Percentiles rank a stretch among this genome's conserved stretches.
phyloP scores from a whole-genome alignment of 495 filamentous ascomycete genomes.

The Mytilinidion resinicola region DNA sequence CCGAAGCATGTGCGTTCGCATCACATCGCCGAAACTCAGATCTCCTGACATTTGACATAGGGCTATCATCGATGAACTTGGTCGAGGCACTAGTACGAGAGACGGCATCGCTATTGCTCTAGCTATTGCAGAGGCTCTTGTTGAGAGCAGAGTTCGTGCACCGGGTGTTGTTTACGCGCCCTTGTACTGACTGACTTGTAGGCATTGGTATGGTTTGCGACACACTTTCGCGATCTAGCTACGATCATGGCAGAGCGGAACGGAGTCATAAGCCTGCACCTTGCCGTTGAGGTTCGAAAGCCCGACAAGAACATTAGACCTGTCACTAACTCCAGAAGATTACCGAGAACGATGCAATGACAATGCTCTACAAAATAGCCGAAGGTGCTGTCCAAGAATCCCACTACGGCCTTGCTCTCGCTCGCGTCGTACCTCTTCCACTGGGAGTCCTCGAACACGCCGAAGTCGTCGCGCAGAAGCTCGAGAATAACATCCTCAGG shows the following conservation, averaged over 20 bases:
- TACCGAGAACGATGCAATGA: constrained; percentile 48
- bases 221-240: constrained; percentile 82
- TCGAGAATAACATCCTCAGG: constrained; percentile 49
- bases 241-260: constrained; percentile 63
- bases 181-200: not conserved
- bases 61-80: constrained; percentile 87
- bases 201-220: constrained; percentile 83
- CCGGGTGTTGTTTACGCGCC: not conserved
- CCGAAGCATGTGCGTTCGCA: constrained; percentile 50
- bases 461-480: constrained; percentile 52
- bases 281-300: constrained; percentile 57
- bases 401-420: constrained; percentile 75
- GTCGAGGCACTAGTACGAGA: constrained; percentile 80
- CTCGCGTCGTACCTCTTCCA: constrained; percentile 69
- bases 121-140: constrained; percentile 76
- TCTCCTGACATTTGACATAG: constrained; percentile 17
- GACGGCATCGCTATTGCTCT: constrained; percentile 89
- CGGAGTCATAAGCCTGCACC: constrained; percentile 75
- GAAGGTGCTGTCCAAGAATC: constrained; percentile 63
- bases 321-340: constrained; percentile 18
- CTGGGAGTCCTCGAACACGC: constrained; percentile 60
- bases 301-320: not conserved
- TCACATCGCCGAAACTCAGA: not conserved
- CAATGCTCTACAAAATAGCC: constrained; percentile 76
- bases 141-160: constrained; percentile 51